These are phyloP conservation scores for Aspergillus terreus DNA, from an alignment of 2,329 filamentous ascomycete genomes.

Conservation along the genomic window DNA sequence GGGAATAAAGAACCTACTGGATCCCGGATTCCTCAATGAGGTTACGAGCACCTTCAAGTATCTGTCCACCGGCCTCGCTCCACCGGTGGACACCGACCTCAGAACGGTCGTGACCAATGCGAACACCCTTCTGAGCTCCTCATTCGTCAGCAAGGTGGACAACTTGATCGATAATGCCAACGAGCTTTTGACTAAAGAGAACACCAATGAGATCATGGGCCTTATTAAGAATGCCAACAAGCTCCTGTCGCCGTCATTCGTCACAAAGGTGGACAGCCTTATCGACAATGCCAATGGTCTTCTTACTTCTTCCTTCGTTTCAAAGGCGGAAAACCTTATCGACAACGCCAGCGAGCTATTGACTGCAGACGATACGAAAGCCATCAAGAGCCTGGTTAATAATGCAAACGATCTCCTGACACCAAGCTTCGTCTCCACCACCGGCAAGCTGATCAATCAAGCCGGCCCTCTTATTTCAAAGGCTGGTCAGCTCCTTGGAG, in stretches of 20 bases:
- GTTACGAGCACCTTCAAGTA: not conserved
- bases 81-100: not conserved
- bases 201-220: slow-evolving; percentile 21
- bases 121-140: slow-evolving; percentile 12
- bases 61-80: not conserved
- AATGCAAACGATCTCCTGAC: slow-evolving; percentile 1
- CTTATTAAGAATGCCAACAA: slow-evolving; percentile 24
- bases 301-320: slow-evolving; percentile 19
- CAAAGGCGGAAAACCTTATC: slow-evolving; percentile 7
- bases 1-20: not conserved
- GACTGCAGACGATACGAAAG: slow-evolving; percentile 22
- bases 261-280: slow-evolving; percentile 21
- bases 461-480: not conserved
- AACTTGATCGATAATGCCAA: slow-evolving; percentile 22
- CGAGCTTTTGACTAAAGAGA: slow-evolving; percentile 25
- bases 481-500: slow-evolving; percentile 15
- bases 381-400: slow-evolving; percentile 14
- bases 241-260: slow-evolving; percentile 29
- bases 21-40: not conserved
- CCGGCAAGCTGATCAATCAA: slow-evolving; percentile 18
- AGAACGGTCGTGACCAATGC: not conserved
- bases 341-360: slow-evolving; percentile 7
- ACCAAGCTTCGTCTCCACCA: slow-evolving; percentile 10
- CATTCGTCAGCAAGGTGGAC: slow-evolving; percentile 17
- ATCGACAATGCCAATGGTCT: slow-evolving; percentile 18